A percentile compares a stretch with the other conserved stretches of the same genome.
Evolutionary conservation across 2,329 filamentous ascomycete genomes (phyloP).

Genomic region (Malbranchea cinnamomea): DNA sequence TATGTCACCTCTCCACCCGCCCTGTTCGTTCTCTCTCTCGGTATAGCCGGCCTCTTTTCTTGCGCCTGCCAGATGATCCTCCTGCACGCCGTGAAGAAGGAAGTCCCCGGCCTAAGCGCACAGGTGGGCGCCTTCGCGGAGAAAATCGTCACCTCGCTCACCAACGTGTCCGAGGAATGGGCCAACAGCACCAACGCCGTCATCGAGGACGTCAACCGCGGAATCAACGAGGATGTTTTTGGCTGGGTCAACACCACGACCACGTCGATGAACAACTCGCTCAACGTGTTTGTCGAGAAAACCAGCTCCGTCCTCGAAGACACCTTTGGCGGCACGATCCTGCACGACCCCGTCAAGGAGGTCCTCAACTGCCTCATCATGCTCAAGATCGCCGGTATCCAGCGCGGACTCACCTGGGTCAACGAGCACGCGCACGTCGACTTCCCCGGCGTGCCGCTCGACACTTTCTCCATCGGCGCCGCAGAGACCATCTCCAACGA

Average conservation of each 20-base stretch:
- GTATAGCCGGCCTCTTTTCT: constrained; percentile 64
- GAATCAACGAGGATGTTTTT: constrained; percentile 74
- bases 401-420: constrained; percentile 88
- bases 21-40: constrained; percentile 73
- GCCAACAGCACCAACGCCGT: constrained; percentile 59
- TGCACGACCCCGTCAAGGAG: constrained; percentile 62
- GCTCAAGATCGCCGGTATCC: constrained; percentile 69
- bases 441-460: constrained; percentile 61
- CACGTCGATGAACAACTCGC: constrained; percentile 64
- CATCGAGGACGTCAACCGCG: constrained; percentile 46
- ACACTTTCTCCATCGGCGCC: constrained; percentile 74
- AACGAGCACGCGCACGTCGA: constrained; percentile 69
- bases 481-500: constrained; percentile 36
- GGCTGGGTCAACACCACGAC: constrained; percentile 80
- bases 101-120: constrained; percentile 58
- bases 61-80: constrained; percentile 72
- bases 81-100: constrained; percentile 55
- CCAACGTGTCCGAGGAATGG: constrained; percentile 63
- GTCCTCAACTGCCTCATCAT: constrained; percentile 78
- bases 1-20: constrained; percentile 77
- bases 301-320: constrained; percentile 59
- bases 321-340: constrained; percentile 69
- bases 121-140: constrained; percentile 69
- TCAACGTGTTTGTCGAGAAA: constrained; percentile 65
- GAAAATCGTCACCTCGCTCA: constrained; percentile 57